Percentiles rank a stretch among this genome's conserved stretches.
phyloP scores from a whole-genome alignment of 495 filamentous ascomycete species.

The Aspergillus carlsbadensis region DNA sequence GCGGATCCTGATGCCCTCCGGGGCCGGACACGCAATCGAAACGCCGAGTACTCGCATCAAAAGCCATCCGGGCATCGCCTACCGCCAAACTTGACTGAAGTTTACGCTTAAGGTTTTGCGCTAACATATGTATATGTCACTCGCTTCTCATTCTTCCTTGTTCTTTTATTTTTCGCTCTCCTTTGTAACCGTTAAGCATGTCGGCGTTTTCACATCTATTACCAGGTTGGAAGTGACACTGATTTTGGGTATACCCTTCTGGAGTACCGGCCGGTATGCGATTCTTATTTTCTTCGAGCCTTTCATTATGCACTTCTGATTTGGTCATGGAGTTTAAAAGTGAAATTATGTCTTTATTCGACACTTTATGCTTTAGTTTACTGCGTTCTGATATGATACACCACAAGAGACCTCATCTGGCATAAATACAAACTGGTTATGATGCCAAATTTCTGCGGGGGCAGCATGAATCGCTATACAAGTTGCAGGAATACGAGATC shows the following conservation, averaged over 20 bases:
- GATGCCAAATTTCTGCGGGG: no score
- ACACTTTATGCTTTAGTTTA: no score
- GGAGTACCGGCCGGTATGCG: conserved; percentile 5
- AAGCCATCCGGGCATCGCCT: conserved; percentile 26
- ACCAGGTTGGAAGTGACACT: conserved; percentile 6
- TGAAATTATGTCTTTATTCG: neutral
- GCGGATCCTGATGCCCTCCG: conserved; percentile 18
- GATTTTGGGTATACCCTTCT: conserved; percentile 17
- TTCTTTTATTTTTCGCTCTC: neutral
- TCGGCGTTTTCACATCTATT: conserved; percentile 4
- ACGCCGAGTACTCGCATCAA: conserved; percentile 24
- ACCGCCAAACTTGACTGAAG: conserved; percentile 6
- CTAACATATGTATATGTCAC: neutral
- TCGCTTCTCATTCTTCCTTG: conserved; percentile 3
- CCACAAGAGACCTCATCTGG: neutral
- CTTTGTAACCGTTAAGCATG: neutral
- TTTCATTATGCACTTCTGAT: neutral
- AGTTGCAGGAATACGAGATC: no score
- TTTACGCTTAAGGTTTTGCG: conserved; percentile 20
- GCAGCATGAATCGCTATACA: no score
- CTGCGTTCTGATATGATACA: neutral
- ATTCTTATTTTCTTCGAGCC: conserved; percentile 1
- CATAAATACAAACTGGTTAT: no score
- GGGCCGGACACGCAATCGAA: conserved; percentile 34
- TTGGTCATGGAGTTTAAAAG: neutral